Evolutionary conservation across 2,329 filamentous ascomycete species (phyloP).

Genomic region (Lasiodiplodia theobromae): DNA sequence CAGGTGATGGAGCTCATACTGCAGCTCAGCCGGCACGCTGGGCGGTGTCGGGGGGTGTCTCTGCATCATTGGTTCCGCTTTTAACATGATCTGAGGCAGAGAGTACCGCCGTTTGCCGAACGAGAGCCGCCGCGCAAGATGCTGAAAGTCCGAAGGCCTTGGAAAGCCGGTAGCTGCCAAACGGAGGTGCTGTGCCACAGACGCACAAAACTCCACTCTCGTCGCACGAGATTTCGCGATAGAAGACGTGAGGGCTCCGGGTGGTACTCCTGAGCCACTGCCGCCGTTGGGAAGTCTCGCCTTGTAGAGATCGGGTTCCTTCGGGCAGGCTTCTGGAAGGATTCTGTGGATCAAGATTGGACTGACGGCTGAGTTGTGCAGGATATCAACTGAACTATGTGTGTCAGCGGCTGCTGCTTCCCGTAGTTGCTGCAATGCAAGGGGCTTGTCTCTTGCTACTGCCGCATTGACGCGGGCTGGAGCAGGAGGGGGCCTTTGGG

Average conservation of each 20-base stretch:
- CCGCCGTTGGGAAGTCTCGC: slow-evolving; percentile 23
- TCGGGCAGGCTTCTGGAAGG: slow-evolving; percentile 36
- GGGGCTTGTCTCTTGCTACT: slow-evolving; percentile 40
- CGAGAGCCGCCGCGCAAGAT: neutral
- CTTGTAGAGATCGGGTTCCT: slow-evolving; percentile 30
- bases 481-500: slow-evolving; percentile 37
- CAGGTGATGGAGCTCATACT: slow-evolving; percentile 50
- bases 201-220: slow-evolving; percentile 21
- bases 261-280: slow-evolving; percentile 20
- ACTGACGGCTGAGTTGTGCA: slow-evolving; percentile 14
- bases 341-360: slow-evolving; percentile 28
- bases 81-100: slow-evolving; percentile 30
- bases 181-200: slow-evolving; percentile 17
- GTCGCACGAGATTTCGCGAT: slow-evolving; percentile 26
- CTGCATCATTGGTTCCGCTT: slow-evolving; percentile 43
- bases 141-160: neutral
- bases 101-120: neutral
- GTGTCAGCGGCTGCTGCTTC: slow-evolving; percentile 21
- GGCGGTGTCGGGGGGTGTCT: slow-evolving; percentile 49
- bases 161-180: neutral
- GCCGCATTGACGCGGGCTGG: slow-evolving; percentile 42
- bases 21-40: slow-evolving; percentile 40
- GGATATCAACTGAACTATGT: slow-evolving; percentile 25
- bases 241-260: slow-evolving; percentile 16
- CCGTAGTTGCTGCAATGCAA: slow-evolving; percentile 29